Evolutionary conservation across 345 rosid species (phyloP).

Genomic region (Syzygium grande): DNA sequence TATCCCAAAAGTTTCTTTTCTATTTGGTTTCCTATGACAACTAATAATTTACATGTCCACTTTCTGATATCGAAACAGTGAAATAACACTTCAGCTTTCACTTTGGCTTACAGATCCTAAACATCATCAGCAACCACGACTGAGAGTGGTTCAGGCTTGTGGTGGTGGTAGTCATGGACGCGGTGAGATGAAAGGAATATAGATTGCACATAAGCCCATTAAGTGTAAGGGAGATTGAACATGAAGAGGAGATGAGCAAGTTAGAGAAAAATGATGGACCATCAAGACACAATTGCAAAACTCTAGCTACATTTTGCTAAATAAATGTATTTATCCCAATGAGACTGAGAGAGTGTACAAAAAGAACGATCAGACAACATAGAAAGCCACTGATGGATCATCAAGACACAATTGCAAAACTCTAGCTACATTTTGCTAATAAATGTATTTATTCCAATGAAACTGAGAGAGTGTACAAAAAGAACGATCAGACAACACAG

Average conservation of each 20-base stretch:
- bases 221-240: neutral
- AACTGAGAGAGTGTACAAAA: neutral
- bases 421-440: neutral
- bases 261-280: neutral
- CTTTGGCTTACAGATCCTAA: neutral
- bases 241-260: neutral
- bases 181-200: neutral
- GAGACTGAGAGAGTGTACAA: neutral
- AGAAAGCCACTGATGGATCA: neutral
- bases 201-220: neutral
- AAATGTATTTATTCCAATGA: neutral
- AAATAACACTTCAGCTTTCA: neutral
- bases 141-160: neutral
- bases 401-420: neutral
- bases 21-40: neutral
- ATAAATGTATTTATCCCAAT: neutral
- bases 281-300: neutral
- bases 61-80: neutral
- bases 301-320: neutral
- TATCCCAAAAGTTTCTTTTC: neutral
- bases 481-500: neutral
- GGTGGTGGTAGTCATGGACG: neutral
- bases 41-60: neutral
- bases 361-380: neutral
- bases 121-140: neutral